phyloP scores from a whole-genome alignment of 257 asterid genomes.

The Solanum arcanum region DNA sequence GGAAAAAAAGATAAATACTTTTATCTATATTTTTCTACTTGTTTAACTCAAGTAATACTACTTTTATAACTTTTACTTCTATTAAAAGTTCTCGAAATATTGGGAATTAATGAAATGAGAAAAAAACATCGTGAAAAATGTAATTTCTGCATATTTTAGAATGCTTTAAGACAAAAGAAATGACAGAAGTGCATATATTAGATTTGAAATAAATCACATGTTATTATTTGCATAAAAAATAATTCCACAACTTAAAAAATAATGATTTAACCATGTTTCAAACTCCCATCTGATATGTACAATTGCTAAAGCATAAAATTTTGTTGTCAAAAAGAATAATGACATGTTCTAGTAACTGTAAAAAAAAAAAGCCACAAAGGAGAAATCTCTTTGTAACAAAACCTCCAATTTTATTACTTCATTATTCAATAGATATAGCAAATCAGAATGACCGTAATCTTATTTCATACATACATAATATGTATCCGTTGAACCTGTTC shows the following conservation, averaged over 20 bases:
- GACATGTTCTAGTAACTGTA: background rate
- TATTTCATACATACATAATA: background rate
- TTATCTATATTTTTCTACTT: background rate
- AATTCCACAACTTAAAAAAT: background rate
- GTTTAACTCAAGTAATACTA: background rate
- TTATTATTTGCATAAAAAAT: background rate
- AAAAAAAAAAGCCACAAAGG: background rate
- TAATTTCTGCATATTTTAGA: background rate
- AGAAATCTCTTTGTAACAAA: background rate
- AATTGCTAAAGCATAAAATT: background rate
- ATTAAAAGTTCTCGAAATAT: too few species aligned
- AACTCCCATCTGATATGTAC: background rate
- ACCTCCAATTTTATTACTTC: background rate
- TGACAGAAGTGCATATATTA: background rate
- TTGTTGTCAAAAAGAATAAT: background rate
- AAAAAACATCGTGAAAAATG: background rate
- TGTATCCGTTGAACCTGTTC: accelerated
- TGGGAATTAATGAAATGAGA: background rate
- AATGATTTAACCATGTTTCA: background rate
- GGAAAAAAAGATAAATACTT: too few species aligned
- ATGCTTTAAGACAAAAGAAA: background rate
- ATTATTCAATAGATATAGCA: background rate
- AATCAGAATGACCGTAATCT: background rate
- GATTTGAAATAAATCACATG: background rate
- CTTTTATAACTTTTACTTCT: background rate